Base-by-base conservation (phyloP, 1,284 basidiomycete genomes). In the Ustilago tritici region DNA sequence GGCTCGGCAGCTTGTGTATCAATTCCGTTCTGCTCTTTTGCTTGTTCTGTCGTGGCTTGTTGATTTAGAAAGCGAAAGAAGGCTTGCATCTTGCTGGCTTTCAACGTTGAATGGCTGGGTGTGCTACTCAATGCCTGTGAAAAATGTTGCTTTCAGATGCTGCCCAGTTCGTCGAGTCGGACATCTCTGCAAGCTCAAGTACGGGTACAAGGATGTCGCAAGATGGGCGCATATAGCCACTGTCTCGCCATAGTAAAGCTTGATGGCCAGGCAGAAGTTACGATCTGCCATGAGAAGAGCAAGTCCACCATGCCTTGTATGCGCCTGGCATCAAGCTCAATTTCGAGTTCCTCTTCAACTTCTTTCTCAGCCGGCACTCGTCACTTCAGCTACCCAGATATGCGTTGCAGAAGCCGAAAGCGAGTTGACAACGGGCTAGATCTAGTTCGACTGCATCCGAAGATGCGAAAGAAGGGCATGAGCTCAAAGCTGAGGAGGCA, bases 1-100 rank as follows among this genome's bases (percentile, higher is more conserved):
- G 34, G 32, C 52, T 54, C 52, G 35, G n/a, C 43, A 46, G 43
- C 43, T 46, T 46, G n/a, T 19, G 43, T 28, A 28, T 19, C 43
- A 23, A 15, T 10, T 17, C n/a, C 23, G 43, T 15, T 19, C 36
- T 38, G 36, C 36, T 38, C 5, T 17, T 19, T 46, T 15, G 43
- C n/a, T 46, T 19, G n/a, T 46, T 46, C 43, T 8, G 17, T 46
- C 7, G n/a, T 28, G 23, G 23, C 23, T 3, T 28, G 23, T 28
- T 28, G 23, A 28, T 28, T 28, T 28, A 28, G 23, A 28, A 28
- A 28, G 23, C 23, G 3, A 3, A 19, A 19, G 14, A 15, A 19
- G n/a, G 40, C 17, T 46, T 46, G 43, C 43, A 19, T 46, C 11
- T 46, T 19, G 43, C 9, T 38, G 36, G 36, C 36, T 38, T 38